phyloP scores from a whole-genome alignment of 371 early-diverging fungal genomes.

The Circinella minor region DNA sequence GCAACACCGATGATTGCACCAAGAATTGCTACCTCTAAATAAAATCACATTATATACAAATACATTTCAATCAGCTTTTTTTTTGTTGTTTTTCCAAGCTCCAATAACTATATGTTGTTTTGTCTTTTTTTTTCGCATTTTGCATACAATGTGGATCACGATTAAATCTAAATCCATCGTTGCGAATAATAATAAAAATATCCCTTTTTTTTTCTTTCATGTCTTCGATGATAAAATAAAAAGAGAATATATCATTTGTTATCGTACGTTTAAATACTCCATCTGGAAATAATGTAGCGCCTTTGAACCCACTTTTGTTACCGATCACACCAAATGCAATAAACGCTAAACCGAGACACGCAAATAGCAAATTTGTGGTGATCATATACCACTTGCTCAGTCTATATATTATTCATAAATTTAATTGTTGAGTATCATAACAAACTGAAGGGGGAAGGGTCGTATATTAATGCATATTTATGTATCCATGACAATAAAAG shows the following conservation, averaged over 20 bases:
- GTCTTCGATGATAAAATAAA: no score
- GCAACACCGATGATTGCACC: constrained; percentile 46
- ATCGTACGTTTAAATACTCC: constrained; percentile 39
- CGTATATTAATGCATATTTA: not conserved
- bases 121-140: no score
- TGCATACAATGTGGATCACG: no score
- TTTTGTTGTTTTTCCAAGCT: no score
- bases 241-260: not conserved
- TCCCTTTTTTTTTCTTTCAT: no score
- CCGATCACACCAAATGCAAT: constrained; percentile 52
- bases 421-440: not conserved
- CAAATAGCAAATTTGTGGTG: constrained; percentile 46
- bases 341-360: constrained; percentile 49
- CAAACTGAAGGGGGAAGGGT: no score
- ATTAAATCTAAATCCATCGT: no score
- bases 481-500: not conserved
- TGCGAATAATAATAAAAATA: no score
- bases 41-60: not conserved
- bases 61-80: not conserved
- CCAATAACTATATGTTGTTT: not conserved
- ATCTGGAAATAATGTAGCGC: constrained; percentile 44
- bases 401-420: constrained; percentile 25
- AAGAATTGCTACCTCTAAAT: constrained; percentile 37
- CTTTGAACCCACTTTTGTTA: constrained; percentile 34
- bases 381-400: constrained; percentile 53